These are phyloP conservation scores for Gossypium davidsonii DNA, from an alignment of 441 rosid species.

Conservation along the genomic window DNA sequence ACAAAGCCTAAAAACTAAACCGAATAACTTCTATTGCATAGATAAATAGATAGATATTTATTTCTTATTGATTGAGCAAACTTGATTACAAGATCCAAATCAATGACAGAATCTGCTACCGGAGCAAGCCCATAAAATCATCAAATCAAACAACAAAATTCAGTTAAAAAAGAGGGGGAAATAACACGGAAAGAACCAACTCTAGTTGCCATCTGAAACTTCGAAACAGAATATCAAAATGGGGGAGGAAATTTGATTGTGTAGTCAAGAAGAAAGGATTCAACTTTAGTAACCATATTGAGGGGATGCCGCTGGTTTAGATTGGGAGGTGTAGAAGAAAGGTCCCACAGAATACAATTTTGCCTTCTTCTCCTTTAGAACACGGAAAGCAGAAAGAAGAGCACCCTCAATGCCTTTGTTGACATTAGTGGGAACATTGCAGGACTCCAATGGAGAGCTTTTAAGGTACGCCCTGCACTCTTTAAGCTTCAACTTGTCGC, in stretches of 20 bases:
- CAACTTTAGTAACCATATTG: constrained; percentile 1
- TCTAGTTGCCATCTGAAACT: not conserved
- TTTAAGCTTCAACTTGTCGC: constrained; percentile 20
- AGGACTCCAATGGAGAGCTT: constrained; percentile 30
- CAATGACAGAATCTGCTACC: too few species aligned
- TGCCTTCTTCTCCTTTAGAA: constrained; percentile 29
- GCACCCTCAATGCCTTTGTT: constrained; percentile 42
- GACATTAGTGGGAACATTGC: constrained; percentile 41
- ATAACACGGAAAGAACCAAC: not conserved
- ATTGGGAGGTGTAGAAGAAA: constrained; percentile 34
- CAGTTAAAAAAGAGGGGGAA: not conserved
- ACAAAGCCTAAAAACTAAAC: too few species aligned
- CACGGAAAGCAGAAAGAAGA: constrained; percentile 30
- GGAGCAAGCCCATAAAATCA: not conserved
- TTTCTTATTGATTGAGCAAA: not conserved
- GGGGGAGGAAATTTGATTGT: not conserved
- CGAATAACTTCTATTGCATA: too few species aligned
- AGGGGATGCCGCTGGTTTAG: constrained; percentile 4
- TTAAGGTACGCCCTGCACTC: constrained; percentile 46
- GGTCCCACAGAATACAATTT: constrained; percentile 44
- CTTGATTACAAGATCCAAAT: not conserved
- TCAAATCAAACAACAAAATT: not conserved
- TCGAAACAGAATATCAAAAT: not conserved
- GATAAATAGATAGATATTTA: too few species aligned
- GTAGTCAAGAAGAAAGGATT: not conserved